Evolutionary conservation across 805 yeast genomes (phyloP).

Genomic region (Starmerella geochares): DNA sequence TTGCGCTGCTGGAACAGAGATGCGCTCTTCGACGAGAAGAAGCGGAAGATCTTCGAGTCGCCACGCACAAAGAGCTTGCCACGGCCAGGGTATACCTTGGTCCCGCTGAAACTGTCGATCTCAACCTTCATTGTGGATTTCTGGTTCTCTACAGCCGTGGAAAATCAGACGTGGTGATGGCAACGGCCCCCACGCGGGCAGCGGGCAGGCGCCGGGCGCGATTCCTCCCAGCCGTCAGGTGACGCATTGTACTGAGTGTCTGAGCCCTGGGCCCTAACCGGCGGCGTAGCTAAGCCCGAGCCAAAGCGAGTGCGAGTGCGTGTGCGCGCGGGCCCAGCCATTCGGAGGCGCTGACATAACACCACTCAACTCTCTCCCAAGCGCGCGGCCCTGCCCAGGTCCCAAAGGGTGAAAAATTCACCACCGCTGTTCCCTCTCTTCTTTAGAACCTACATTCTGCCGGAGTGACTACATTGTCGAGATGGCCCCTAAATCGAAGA

Average conservation of each 20-base stretch:
- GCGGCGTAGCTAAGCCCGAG: no score
- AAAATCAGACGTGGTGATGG: constrained; percentile 9
- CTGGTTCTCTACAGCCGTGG: constrained; percentile 10
- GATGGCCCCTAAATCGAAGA: constrained; percentile 98
- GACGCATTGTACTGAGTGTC: not conserved
- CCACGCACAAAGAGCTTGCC: constrained; percentile 99
- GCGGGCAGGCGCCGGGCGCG: not conserved
- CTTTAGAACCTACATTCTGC: constrained; percentile 34
- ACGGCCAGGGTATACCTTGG: constrained; percentile 99
- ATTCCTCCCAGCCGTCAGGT: constrained; percentile 3
- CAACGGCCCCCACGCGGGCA: not conserved
- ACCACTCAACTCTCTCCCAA: not conserved
- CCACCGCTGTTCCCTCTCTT: not conserved
- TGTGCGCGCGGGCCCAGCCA: not conserved
- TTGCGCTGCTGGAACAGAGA: constrained; percentile 98
- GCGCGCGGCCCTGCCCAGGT: not conserved
- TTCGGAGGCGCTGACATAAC: constrained; percentile 1
- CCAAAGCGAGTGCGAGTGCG: no score
- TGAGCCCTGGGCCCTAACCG: constrained; percentile 17
- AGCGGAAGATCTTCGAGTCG: constrained; percentile 99
- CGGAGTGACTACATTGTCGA: constrained; percentile 87
- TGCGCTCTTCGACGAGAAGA: constrained; percentile 94
- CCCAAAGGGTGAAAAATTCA: constrained; percentile 10
- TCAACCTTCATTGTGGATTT: constrained; percentile 81
- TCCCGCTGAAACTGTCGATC: constrained; percentile 98